phyloP scores from a whole-genome alignment of 768 basidiomycete genomes.

The Lentinula raphanica region DNA sequence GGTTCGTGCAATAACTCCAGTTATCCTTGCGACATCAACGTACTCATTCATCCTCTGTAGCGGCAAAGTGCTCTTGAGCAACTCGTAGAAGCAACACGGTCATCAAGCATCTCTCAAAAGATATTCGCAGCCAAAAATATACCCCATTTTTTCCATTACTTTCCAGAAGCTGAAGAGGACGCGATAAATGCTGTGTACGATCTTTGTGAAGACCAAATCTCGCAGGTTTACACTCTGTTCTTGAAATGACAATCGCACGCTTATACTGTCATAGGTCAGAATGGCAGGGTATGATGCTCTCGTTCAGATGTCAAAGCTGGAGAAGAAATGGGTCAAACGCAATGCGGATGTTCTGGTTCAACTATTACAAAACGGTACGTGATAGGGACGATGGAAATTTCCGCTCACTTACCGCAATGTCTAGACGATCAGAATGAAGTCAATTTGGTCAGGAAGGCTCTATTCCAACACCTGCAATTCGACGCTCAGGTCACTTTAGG shows the following conservation, averaged over 20 bases:
- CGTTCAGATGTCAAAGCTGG: constrained; percentile 37
- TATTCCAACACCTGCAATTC: constrained; percentile 59
- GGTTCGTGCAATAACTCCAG: constrained; percentile 24
- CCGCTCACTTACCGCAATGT: neutral
- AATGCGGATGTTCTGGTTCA: constrained; percentile 77
- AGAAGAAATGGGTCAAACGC: constrained; percentile 57
- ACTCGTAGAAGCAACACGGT: constrained; percentile 45
- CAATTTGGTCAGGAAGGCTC: constrained; percentile 50
- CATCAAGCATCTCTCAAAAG: constrained; percentile 33
- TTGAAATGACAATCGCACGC: neutral
- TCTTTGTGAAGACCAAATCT: constrained; percentile 64
- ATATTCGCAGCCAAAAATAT: constrained; percentile 55
- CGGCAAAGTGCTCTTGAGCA: constrained; percentile 46
- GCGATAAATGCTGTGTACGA: constrained; percentile 78
- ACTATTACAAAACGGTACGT: constrained; percentile 62
- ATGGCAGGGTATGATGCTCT: constrained; percentile 63
- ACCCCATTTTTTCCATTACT: constrained; percentile 55
- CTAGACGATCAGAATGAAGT: constrained; percentile 67
- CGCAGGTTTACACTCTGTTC: constrained; percentile 20
- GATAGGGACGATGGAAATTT: neutral
- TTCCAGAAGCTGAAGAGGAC: constrained; percentile 67
- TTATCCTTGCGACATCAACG: neutral
- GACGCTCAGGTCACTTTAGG: constrained; percentile 55
- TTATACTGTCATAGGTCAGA: constrained; percentile 45
- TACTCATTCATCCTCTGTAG: constrained; percentile 26